These are phyloP conservation scores for Penstemon davidsonii DNA, from an alignment of 257 asterid species.

Conservation along the genomic window DNA sequence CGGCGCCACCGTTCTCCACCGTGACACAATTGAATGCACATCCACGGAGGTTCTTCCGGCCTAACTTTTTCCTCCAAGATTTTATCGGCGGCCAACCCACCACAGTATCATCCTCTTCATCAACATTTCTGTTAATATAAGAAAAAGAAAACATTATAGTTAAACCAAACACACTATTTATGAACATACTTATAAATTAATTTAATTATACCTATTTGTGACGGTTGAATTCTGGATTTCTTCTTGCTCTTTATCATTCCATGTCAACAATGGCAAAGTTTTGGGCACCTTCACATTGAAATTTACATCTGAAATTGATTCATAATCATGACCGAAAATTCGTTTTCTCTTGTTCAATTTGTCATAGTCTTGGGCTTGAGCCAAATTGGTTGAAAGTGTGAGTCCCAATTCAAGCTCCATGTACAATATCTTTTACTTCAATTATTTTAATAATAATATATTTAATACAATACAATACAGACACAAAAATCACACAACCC, in stretches of 20 bases:
- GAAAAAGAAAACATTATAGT: neutral
- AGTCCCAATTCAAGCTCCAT: slow-evolving; percentile 66
- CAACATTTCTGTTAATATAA: slow-evolving; percentile 30
- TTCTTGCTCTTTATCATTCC: slow-evolving; percentile 28
- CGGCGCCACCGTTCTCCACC: slow-evolving; percentile 43
- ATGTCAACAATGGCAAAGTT: slow-evolving; percentile 46
- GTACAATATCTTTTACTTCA: neutral
- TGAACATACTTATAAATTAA: neutral
- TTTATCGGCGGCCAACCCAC: slow-evolving; percentile 77
- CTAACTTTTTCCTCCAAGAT: slow-evolving; percentile 49
- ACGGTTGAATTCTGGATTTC: neutral
- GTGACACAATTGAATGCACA: slow-evolving; percentile 34
- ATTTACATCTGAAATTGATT: slow-evolving; percentile 27
- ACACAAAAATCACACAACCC: neutral
- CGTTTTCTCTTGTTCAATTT: slow-evolving; percentile 31
- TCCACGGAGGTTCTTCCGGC: slow-evolving; percentile 28
- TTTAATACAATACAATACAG: neutral
- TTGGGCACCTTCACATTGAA: slow-evolving; percentile 26
- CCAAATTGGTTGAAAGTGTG: slow-evolving; percentile 38
- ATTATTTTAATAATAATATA: too few species aligned
- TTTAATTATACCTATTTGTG: slow-evolving; percentile 4
- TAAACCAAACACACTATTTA: neutral
- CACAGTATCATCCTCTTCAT: slow-evolving; percentile 25
- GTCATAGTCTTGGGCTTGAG: slow-evolving; percentile 23
- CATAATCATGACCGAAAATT: neutral